Percentiles rank a stretch among this genome's conserved stretches.
Conservation (phyloP, 768 basidiomycete species). For the Podaxis carcinomalis region DNA sequence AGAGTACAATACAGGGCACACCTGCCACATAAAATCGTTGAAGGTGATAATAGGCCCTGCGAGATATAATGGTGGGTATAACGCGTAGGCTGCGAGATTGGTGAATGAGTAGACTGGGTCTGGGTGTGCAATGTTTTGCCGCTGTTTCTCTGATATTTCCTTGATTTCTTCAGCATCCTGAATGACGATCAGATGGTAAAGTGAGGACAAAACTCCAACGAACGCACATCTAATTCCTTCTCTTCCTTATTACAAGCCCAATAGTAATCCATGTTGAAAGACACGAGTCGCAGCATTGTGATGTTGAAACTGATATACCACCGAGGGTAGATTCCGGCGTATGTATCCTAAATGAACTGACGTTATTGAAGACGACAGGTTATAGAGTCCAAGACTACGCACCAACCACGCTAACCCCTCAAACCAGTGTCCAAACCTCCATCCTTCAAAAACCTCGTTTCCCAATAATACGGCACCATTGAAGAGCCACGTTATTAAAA, state of each 20-base stretch:
- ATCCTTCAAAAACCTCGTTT: constrained; percentile 76
- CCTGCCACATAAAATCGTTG: constrained; percentile 95
- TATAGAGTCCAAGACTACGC: constrained; percentile 20
- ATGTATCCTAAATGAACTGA: constrained; percentile 44
- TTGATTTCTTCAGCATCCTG: constrained; percentile 8
- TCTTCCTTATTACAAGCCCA: constrained; percentile 59
- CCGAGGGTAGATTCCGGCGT: constrained; percentile 76
- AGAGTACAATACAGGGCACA: constrained; percentile 26
- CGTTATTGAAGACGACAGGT: background rate
- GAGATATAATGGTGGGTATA: constrained; percentile 93
- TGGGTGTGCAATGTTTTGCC: constrained; percentile 52
- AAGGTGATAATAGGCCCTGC: constrained; percentile 96
- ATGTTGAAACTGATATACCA: constrained; percentile 97
- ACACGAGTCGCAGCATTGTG: constrained; percentile 89
- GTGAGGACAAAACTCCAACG: background rate
- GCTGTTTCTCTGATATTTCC: constrained; percentile 51
- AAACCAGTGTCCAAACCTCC: constrained; percentile 55
- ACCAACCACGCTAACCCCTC: constrained; percentile 60
- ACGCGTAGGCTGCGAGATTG: constrained; percentile 79
- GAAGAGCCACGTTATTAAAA: constrained; percentile 69
- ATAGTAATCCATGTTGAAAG: constrained; percentile 90
- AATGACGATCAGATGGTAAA: background rate
- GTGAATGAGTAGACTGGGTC: constrained; percentile 56
- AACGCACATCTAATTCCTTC: constrained; percentile 5
- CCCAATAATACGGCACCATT: constrained; percentile 70